A percentile compares a stretch with the other conserved stretches of the same genome.
Conservation (phyloP, 2,329 filamentous ascomycete species). For the Albophoma yamanashiensis region DNA sequence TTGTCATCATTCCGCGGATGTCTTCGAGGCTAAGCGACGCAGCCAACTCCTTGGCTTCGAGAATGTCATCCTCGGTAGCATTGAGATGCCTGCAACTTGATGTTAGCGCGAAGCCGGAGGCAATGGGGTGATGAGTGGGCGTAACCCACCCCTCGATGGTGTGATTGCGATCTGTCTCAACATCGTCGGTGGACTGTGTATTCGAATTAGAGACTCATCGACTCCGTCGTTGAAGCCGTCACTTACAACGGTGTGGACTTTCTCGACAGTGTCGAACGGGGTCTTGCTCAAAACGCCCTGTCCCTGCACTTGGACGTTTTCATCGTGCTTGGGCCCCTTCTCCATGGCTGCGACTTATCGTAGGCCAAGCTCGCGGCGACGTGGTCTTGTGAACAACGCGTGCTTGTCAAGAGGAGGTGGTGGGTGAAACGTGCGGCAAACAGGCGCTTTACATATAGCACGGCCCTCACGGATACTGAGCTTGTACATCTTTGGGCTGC, state of each 20-base stretch:
- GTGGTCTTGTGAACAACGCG: background rate
- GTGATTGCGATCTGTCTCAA: background rate
- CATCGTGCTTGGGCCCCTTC: background rate
- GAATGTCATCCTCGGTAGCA: slow-evolving; percentile 30
- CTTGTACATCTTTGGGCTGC: background rate
- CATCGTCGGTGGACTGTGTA: background rate
- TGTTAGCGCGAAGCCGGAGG: background rate
- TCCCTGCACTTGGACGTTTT: background rate
- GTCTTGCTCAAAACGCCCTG: background rate
- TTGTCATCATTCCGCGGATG: slow-evolving; percentile 20
- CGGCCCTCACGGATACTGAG: background rate
- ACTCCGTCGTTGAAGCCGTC: no score
- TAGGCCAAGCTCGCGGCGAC: background rate
- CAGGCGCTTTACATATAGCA: background rate
- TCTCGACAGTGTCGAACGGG: background rate
- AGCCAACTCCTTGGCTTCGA: slow-evolving; percentile 29
- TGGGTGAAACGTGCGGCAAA: background rate
- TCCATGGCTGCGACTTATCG: background rate
- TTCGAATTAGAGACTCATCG: background rate
- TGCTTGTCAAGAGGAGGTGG: background rate
- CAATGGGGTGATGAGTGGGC: background rate
- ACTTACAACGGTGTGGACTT: background rate
- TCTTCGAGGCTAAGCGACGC: slow-evolving; percentile 22
- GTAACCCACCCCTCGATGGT: background rate
- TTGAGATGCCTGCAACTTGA: slow-evolving; percentile 13